Evolutionary conservation across 192 early-diverging fungal genomes (phyloP).

Genomic region (Gigaspora rosea): DNA sequence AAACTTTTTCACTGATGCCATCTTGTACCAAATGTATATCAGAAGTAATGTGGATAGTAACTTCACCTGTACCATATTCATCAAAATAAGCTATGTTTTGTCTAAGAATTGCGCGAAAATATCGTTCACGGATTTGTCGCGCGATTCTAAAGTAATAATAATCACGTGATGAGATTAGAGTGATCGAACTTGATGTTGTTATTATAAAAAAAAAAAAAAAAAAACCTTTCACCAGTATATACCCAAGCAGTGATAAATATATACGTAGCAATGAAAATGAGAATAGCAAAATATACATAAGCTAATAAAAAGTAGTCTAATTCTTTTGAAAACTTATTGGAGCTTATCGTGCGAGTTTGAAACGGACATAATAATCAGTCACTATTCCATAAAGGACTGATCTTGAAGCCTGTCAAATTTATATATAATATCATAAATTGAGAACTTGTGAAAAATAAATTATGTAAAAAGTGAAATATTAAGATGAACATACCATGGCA

Average conservation of each 20-base stretch:
- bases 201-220: neutral
- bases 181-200: too few relatives aligned
- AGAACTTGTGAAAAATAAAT: neutral
- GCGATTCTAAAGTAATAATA: too few relatives aligned
- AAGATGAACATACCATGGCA: neutral
- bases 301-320: neutral
- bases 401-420: neutral
- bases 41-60: constrained; percentile 78
- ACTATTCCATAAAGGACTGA: constrained; percentile 12
- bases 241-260: constrained; percentile 56
- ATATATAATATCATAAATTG: neutral
- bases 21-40: constrained; percentile 87
- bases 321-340: neutral
- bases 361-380: neutral
- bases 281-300: constrained; percentile 44
- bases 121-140: constrained; percentile 56
- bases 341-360: neutral
- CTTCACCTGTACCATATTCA: constrained; percentile 38
- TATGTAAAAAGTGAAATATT: neutral
- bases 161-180: too few relatives aligned
- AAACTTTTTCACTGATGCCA: constrained; percentile 80
- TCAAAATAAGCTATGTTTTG: constrained; percentile 90
- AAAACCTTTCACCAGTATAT: constrained; percentile 48
- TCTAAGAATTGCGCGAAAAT: constrained; percentile 39
- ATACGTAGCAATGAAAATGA: constrained; percentile 55